Conservation (phyloP, 139 green algal genomes). For the Axilococcus clingmanii region DNA sequence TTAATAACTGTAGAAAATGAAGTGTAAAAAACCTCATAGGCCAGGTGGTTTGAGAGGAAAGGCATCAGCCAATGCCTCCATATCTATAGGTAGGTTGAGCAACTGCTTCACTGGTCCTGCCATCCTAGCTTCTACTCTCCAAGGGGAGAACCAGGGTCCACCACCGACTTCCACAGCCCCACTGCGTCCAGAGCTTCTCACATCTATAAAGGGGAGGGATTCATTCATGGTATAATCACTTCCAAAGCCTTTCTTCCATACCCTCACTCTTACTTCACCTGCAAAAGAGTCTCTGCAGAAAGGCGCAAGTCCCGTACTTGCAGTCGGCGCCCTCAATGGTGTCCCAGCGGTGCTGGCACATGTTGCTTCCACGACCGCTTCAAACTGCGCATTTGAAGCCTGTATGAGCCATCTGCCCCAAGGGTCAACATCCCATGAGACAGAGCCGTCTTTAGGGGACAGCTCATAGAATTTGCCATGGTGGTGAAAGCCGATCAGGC, state of each 20-base stretch:
- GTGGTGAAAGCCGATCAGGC: slow-evolving; percentile 77
- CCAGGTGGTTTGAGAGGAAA: slow-evolving; percentile 57
- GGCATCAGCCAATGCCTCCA: slow-evolving; percentile 31
- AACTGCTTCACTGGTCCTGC: slow-evolving; percentile 61
- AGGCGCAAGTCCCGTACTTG: slow-evolving; percentile 57
- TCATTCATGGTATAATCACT: too few relatives aligned
- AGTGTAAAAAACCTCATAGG: slow-evolving; percentile 31
- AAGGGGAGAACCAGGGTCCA: slow-evolving; percentile 80
- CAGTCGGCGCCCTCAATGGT: slow-evolving; percentile 63
- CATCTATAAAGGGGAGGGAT: slow-evolving; percentile 50
- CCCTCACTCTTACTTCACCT: slow-evolving; percentile 46
- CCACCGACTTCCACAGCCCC: slow-evolving; percentile 83
- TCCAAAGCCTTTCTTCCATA: slow-evolving; percentile 51
- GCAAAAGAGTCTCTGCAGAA: slow-evolving; percentile 89
- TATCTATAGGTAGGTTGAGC: slow-evolving; percentile 65
- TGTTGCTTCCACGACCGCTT: slow-evolving; percentile 67
- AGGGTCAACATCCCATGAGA: slow-evolving; percentile 76
- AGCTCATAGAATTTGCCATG: slow-evolving; percentile 76
- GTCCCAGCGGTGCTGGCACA: slow-evolving; percentile 42
- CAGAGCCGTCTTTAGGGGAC: slow-evolving; percentile 64
- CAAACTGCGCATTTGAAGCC: slow-evolving; percentile 40
- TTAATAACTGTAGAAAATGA: slow-evolving; percentile 1
- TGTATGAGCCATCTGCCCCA: slow-evolving; percentile 62
- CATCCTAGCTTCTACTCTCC: slow-evolving; percentile 68
- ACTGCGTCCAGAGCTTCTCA: slow-evolving; percentile 24